phyloP scores from a whole-genome alignment of 805 yeast genomes.

The Pichia heedii region DNA sequence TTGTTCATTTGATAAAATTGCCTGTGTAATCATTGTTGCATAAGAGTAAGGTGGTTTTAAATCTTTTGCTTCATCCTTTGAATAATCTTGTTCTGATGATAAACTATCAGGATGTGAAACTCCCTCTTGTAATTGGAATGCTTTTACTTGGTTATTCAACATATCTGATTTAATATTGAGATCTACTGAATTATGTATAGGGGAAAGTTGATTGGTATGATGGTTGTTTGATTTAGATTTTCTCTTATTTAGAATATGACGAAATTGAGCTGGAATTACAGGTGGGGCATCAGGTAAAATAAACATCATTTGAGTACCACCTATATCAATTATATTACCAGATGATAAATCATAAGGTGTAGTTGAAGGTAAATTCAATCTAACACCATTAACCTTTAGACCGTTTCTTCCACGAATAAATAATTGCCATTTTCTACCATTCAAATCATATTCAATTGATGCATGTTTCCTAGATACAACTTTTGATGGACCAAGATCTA shows the following conservation, averaged over 20 bases:
- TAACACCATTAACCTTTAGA: constrained; percentile 74
- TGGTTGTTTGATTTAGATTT: constrained; percentile 6
- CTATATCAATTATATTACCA: constrained; percentile 90
- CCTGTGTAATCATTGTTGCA: constrained; percentile 98
- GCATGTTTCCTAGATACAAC: constrained; percentile 95
- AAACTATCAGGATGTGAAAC: constrained; percentile 7
- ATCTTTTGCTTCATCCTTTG: constrained; percentile 85
- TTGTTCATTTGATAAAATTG: constrained; percentile 79
- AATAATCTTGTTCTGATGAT: constrained; percentile 44
- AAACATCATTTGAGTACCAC: constrained; percentile 99
- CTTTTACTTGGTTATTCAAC: constrained; percentile 27
- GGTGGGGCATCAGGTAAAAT: constrained; percentile 89
- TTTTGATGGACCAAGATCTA: constrained; percentile 94
- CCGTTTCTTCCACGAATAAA: constrained; percentile 85
- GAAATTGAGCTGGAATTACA: constrained; percentile 42
- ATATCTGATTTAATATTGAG: constrained; percentile 6
- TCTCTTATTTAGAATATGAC: constrained; percentile 28
- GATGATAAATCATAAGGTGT: constrained; percentile 52
- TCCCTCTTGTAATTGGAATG: constrained; percentile 32
- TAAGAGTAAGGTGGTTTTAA: constrained; percentile 95
- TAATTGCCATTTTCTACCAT: constrained; percentile 77
- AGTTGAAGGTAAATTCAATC: constrained; percentile 31
- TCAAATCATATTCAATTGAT: constrained; percentile 64
- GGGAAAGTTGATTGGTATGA: neutral
- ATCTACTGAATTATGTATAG: neutral